A percentile compares a stretch with the other conserved stretches of the same genome.
Conservation (phyloP, 805 yeast species). For the Kazachstania africana region DNA sequence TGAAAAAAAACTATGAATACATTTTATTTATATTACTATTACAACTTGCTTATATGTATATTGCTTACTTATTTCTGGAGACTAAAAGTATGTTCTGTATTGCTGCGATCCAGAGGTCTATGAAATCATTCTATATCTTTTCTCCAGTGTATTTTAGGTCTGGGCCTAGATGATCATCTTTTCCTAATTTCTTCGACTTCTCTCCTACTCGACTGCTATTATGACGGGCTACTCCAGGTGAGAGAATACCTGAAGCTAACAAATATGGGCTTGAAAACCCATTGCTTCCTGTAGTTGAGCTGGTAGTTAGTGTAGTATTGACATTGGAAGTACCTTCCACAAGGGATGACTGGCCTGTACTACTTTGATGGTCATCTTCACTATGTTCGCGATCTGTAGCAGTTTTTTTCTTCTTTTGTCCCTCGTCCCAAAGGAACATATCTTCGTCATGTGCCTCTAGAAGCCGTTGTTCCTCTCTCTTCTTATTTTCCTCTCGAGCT, state of each 20-base stretch:
- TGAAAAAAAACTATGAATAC: no score
- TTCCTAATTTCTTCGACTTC: no score
- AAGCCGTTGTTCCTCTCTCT: conserved; percentile 35
- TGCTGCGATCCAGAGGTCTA: no score
- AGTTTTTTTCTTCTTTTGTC: conserved; percentile 10
- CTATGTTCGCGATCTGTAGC: conserved; percentile 3
- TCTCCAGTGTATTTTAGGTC: neutral
- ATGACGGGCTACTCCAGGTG: conserved; percentile 32
- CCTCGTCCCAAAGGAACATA: conserved; percentile 22
- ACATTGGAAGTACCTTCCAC: conserved; percentile 10
- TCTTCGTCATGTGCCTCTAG: conserved; percentile 19
- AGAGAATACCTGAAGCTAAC: conserved; percentile 47
- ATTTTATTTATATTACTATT: no score
- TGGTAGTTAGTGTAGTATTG: conserved; percentile 5
- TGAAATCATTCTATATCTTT: neutral
- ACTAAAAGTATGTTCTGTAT: no score
- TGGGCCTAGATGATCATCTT: conserved; percentile 4
- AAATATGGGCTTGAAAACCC: conserved; percentile 64
- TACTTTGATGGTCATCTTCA: conserved; percentile 1
- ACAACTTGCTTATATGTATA: no score
- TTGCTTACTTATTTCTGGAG: no score
- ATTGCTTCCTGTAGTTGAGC: conserved; percentile 13
- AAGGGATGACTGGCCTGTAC: conserved; percentile 9
- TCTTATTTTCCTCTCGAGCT: conserved; percentile 63
- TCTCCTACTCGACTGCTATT: conserved; percentile 6